Conservation (phyloP, 1,284 basidiomycete genomes). For the Papiliotrema flavescens region DNA sequence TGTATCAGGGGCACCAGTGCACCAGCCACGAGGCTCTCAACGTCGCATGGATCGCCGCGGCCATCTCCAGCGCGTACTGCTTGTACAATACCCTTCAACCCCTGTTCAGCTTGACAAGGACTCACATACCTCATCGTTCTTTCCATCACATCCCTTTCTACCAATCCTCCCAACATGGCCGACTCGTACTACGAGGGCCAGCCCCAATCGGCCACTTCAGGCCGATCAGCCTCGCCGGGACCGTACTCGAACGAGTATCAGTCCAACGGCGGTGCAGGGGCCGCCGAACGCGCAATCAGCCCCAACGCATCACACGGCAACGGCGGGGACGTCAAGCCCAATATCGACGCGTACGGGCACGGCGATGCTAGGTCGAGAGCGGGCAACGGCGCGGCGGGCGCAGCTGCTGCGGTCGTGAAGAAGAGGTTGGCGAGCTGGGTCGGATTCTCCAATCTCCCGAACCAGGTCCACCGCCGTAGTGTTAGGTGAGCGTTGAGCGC, state of each 20-base stretch:
- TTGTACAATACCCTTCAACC: neutral
- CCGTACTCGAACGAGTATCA: constrained; percentile 2
- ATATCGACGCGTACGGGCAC: constrained; percentile 6
- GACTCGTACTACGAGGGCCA: constrained; percentile 38
- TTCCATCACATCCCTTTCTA: neutral
- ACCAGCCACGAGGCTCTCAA: neutral
- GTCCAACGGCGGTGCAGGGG: neutral
- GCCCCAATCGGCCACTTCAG: constrained; percentile 11
- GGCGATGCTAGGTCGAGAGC: no score
- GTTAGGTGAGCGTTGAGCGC: constrained; percentile 56
- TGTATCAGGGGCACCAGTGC: no score
- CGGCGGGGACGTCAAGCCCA: neutral
- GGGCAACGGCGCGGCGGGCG: neutral
- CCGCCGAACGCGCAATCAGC: neutral
- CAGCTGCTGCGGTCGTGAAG: constrained; percentile 23
- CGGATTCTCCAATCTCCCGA: constrained; percentile 86
- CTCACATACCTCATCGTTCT: no score
- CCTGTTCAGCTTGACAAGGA: neutral
- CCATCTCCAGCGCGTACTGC: neutral
- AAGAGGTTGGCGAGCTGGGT: constrained; percentile 53
- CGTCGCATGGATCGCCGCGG: neutral
- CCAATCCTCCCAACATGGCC: constrained; percentile 19
- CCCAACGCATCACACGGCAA: neutral
- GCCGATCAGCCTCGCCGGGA: neutral
- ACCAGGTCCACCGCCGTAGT: constrained; percentile 95